Base-by-base conservation (phyloP, 2,329 filamentous ascomycete species). In the Diaporthe velutina region DNA sequence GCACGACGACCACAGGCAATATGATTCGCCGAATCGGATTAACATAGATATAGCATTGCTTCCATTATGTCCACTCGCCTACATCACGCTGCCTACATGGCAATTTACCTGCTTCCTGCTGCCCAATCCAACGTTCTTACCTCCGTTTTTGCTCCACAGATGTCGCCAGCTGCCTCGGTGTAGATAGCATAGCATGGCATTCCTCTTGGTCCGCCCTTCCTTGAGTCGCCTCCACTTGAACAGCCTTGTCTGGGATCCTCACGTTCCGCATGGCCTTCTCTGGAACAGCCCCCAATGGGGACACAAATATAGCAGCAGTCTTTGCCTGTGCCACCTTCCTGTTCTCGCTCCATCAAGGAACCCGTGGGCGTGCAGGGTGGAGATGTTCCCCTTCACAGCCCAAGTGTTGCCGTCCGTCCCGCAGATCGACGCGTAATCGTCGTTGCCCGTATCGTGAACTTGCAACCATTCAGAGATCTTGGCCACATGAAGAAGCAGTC, bases 11-110 rank as follows among this genome's bases (percentile, higher is more conserved):
- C 57, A 55, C 70, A 72, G 70, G 70, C 70, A n/a, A 72, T 64
- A 35, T 72, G 70, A 72, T 72, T 72, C 70, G 70, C 57, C 57
- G 57, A 55, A 54, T 72, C 70, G 70, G 70, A 72, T 72, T 72
- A 72, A 72, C 70, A 50, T 45, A 54, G 45, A 38, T n/a, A 64
- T 60, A 38, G 30, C 55, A 64, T 35, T 54, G 70, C 70, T 61
- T 64, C 48, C 57, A 64, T 54, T 72, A 64, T 45, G 58, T 42
- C 70, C 45, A 52, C 58, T 58, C 48, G 35, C 45, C 71, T 38
- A 70, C 45, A 38, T 48, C 45, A 52, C 33, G 30, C 42, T 50
- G 58, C 55, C 55, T 64, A 54, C 25, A 10, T 61, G 50, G 45
- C 40, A 33, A n/a, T 61, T 52, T 40, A 52, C 42, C 55, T 61